Evolutionary conservation across 208 protist species (phyloP), one percentile per base, ranked within the genome.

Genomic region (Naegleria gruberi): DNA sequence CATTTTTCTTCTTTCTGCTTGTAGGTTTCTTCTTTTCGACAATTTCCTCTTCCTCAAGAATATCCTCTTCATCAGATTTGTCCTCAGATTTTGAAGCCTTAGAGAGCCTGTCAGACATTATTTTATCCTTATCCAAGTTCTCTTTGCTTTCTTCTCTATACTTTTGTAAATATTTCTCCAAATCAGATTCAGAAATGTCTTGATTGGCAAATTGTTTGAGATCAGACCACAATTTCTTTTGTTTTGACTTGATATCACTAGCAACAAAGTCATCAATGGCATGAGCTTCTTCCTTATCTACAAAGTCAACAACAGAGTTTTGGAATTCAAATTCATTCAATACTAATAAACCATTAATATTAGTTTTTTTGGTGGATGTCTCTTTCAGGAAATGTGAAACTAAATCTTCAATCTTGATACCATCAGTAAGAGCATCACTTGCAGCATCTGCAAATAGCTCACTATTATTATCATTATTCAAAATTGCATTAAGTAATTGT

Each of bases 321-420:
- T 51, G 45, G 4, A 88, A 65, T 41, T 43, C 30, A 44, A 43
- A 43, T 40, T 10, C 5, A 23, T 88, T 88, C 2, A 88, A 30
- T 23, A 88, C 26, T 44, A 10, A 8, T 8, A 88, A 26, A 30
- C 34, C n/a, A 0, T 51, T 7, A 83, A 65, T 65, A 23, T 23
- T 23, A 30, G 51, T 30, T 77, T 77, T 77, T 8, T 30, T 37
- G 10, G 17, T 77, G 8, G 26, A 37, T 77, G 37, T 37, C 10
- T 65, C 12, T 47, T 17, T 41, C 5, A 88, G 19, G n/a, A 43
- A 88, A 6, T 88, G 10, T 42, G 84, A 43, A 65, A 88, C 45
- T 65, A 88, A 65, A 65, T 88, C 84, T 30, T 88, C 84, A 8
- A 88, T 88, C 30, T 41, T 88, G 26, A 88, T 87, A 41, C 83